A percentile compares a stretch with the other conserved stretches of the same genome.
Evolutionary conservation across 1,284 basidiomycete species (phyloP).

Genomic region (Irpex lacteus): DNA sequence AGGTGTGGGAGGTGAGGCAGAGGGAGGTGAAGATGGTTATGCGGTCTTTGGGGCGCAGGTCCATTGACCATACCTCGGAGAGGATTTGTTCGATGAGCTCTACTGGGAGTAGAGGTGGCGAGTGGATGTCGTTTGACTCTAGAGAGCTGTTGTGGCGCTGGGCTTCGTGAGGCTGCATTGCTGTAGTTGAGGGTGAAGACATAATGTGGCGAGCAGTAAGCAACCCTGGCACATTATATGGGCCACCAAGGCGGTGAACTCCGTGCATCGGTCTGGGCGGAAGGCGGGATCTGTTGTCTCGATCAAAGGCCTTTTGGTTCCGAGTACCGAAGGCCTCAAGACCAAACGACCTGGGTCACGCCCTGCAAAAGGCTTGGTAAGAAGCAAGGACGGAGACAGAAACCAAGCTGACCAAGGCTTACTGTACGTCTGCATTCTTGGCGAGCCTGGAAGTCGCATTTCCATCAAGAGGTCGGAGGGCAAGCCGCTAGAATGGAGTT

Average conservation of each 20-base stretch:
- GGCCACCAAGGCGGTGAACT: neutral
- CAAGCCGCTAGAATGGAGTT: neutral
- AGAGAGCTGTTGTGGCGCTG: neutral
- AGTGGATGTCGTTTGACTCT: neutral
- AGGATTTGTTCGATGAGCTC: constrained; percentile 38
- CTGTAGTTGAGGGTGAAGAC: neutral
- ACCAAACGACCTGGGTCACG: neutral
- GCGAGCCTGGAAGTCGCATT: neutral
- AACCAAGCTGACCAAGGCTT: neutral
- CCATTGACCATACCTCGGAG: constrained; percentile 29
- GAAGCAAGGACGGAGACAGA: neutral
- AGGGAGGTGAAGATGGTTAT: constrained; percentile 29
- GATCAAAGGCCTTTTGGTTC: neutral
- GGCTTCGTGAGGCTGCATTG: neutral
- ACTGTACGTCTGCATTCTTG: neutral
- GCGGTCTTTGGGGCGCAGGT: constrained; percentile 30
- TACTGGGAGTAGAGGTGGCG: constrained; percentile 26
- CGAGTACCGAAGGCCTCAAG: neutral
- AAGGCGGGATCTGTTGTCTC: neutral
- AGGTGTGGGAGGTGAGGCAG: constrained; percentile 30
- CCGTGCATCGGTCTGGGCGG: neutral
- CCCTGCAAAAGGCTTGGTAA: neutral
- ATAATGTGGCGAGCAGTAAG: neutral
- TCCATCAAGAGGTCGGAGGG: neutral
- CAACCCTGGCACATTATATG: neutral